Evolutionary conservation across 441 rosid genomes (phyloP).

Genomic region (Arabidopsis lyrata): DNA sequence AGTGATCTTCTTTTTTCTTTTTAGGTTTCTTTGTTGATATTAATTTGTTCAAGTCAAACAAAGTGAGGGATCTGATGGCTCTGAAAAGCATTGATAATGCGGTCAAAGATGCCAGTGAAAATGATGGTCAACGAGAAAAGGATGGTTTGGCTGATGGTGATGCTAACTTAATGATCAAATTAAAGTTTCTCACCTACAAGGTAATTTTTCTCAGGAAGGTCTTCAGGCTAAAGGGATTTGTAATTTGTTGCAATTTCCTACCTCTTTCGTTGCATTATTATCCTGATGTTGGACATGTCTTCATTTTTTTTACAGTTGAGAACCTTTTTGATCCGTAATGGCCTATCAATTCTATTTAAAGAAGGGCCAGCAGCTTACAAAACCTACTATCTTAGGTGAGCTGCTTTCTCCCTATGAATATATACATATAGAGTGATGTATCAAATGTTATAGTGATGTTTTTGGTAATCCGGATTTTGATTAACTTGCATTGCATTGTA

Average conservation of each 20-base stretch:
- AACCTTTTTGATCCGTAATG: slow-evolving; percentile 97
- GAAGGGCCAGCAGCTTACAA: slow-evolving; percentile 90
- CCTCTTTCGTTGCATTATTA: slow-evolving; percentile 17
- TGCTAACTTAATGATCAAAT: slow-evolving; percentile 91
- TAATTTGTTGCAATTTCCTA: slow-evolving; percentile 16
- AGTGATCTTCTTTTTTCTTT: slow-evolving; percentile 38
- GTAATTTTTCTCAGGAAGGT: slow-evolving; percentile 48
- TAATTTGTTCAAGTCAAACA: slow-evolving; percentile 82
- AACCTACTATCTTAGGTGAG: slow-evolving; percentile 79
- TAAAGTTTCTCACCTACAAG: slow-evolving; percentile 96
- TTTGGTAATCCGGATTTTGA: slow-evolving; percentile 20
- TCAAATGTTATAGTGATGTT: slow-evolving; percentile 26
- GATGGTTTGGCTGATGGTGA: slow-evolving; percentile 87
- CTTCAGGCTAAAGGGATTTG: not conserved
- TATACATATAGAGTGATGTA: slow-evolving; percentile 4
- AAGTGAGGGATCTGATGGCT: slow-evolving; percentile 65
- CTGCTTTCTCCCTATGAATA: slow-evolving; percentile 14
- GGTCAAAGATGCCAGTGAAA: slow-evolving; percentile 52
- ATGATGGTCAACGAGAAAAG: slow-evolving; percentile 45
- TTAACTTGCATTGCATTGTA: slow-evolving; percentile 21
- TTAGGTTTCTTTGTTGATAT: slow-evolving; percentile 94
- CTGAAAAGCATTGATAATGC: slow-evolving; percentile 48
- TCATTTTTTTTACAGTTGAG: slow-evolving; percentile 62
- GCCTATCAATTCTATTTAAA: slow-evolving; percentile 85
- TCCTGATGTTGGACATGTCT: slow-evolving; percentile 29